Evolutionary conservation across 331 rosid species (phyloP), one percentile per base, ranked within the genome.

Genomic region (Malus hybrid): DNA sequence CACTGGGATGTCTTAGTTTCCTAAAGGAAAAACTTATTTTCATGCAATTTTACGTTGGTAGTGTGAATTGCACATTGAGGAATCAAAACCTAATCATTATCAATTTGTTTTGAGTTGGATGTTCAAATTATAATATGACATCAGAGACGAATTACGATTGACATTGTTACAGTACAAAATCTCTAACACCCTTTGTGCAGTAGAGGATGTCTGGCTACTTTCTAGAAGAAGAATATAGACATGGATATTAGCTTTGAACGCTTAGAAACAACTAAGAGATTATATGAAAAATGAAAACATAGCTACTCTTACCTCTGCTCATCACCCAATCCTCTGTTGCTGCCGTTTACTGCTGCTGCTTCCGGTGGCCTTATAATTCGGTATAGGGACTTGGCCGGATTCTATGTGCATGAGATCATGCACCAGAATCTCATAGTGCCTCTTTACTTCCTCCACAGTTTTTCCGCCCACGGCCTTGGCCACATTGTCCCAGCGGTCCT

Each of bases 401-500:
- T 94, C 97, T 67, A 94, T 94, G 28, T 90, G 84, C 72, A 77
- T 80, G 71, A 94, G 83, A 76, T 94, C 97, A 71, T 88, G 90
- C 80, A 81, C 83, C 22, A 94, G 96, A 74, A 89, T 75, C 77
- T 94, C 93, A 61, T 94, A 94, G 80, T 90, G 97, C 78, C 79
- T 87, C 75, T 80, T 85, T 10, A 94, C 97, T 74, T 94, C 96
- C 76, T 88, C 84, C 6, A 71, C 75, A 0, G 99, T 82, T 80
- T 92, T 94, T 46, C 93, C 99, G 22, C 90, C 99, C 3, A 91
- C 97, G 2, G 92, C 91, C 20, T 52, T 16, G 57, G 57, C 99
- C 68, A 94, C 96, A 68, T 87, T 86, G 28, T 89, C 88, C 97
- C 99, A 94, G 70, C 99, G 84, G 63, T 94, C 86, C 5, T 93